A percentile compares a stretch with the other conserved stretches of the same genome.
phyloP scores from a whole-genome alignment of 108 stramenopile genomes.

The Skeletonema tropicum region DNA sequence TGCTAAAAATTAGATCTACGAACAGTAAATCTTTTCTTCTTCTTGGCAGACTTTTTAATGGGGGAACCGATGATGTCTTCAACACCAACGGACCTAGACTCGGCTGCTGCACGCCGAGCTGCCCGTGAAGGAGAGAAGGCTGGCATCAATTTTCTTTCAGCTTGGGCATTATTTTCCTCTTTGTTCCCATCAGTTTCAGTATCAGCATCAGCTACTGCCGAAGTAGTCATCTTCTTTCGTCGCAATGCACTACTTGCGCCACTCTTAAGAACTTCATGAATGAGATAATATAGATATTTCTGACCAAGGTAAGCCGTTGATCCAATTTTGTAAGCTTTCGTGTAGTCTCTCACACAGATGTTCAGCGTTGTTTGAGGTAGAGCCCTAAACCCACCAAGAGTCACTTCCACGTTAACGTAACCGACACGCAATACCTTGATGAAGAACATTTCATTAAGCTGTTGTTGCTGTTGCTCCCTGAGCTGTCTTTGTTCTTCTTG shows the following conservation, averaged over 20 bases:
- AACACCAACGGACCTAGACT: neutral
- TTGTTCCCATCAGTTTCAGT: neutral
- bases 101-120: neutral
- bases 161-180: neutral
- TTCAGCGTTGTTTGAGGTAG: constrained; percentile 34
- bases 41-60: neutral
- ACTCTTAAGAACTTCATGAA: constrained; percentile 56
- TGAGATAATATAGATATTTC: constrained; percentile 49
- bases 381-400: constrained; percentile 46
- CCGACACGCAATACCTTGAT: constrained; percentile 60
- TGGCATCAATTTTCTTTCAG: constrained; percentile 4
- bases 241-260: constrained; percentile 54
- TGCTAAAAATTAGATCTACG: too few relatives aligned
- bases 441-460: constrained; percentile 34
- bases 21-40: neutral
- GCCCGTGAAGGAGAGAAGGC: constrained; percentile 6
- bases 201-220: neutral
- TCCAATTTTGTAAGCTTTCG: constrained; percentile 52
- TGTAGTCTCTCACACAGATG: constrained; percentile 49
- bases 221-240: constrained; percentile 34
- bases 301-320: constrained; percentile 38
- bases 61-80: constrained; percentile 7
- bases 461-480: neutral
- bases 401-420: constrained; percentile 43
- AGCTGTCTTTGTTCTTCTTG: constrained; percentile 3